Conservation (phyloP, 257 asterid genomes). For the Solanum dulcamara region DNA sequence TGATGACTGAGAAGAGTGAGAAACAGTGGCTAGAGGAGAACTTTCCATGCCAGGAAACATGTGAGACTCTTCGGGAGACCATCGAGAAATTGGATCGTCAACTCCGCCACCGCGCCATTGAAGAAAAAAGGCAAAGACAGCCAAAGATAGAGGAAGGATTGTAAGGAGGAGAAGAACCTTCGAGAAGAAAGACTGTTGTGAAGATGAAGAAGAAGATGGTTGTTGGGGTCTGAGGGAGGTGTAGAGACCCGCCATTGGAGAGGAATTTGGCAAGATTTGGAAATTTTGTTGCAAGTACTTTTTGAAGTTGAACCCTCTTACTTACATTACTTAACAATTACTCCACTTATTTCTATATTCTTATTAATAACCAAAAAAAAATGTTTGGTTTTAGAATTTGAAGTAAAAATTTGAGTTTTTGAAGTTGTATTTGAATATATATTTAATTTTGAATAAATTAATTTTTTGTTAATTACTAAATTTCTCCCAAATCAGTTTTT, state of each 20-base stretch:
- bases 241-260: conserved; percentile 35
- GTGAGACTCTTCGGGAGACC: conserved; percentile 35
- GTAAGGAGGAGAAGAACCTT: conserved; percentile 34
- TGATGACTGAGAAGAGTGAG: conserved; percentile 11
- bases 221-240: conserved; percentile 26
- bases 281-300: neutral
- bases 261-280: neutral
- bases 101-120: conserved; percentile 50
- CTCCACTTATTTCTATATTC: neutral
- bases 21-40: conserved; percentile 16
- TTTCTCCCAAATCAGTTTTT: neutral
- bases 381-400: neutral
- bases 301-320: neutral
- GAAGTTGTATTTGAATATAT: neutral
- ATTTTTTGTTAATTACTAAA: neutral
- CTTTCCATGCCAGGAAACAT: conserved; percentile 42
- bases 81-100: conserved; percentile 34
- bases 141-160: conserved; percentile 26
- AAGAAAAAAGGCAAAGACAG: conserved; percentile 36
- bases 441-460: neutral
- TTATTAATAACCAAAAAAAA: neutral
- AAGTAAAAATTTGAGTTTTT: neutral
- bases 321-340: neutral
- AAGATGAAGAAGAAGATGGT: conserved; percentile 17
- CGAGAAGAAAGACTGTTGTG: conserved; percentile 13